Conservation (phyloP, 805 yeast genomes). For the Clavispora santaluciae region DNA sequence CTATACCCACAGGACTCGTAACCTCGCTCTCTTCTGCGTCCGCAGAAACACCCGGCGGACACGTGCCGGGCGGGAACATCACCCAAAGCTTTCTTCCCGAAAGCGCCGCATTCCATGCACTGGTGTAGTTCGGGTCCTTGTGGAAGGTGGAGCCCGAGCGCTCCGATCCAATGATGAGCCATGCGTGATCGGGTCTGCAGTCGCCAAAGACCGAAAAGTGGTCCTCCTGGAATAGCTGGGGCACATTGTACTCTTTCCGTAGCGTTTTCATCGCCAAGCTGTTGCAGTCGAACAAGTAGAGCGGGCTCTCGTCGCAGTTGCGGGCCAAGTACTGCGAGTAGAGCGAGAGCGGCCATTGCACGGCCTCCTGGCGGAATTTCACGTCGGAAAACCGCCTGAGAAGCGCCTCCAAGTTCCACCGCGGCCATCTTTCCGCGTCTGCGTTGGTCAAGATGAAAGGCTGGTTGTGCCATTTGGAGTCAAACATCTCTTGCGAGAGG, state of each 20-base stretch:
- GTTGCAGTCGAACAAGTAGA: conserved; percentile 80
- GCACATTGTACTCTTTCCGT: conserved; percentile 48
- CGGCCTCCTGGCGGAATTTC: conserved; percentile 78
- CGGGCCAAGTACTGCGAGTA: conserved; percentile 56
- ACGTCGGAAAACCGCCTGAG: conserved; percentile 52
- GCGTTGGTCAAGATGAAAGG: conserved; percentile 60
- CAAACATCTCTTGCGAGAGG: conserved; percentile 45
- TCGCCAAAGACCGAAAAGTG: conserved; percentile 52
- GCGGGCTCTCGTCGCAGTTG: conserved; percentile 78
- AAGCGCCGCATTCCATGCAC: conserved; percentile 84
- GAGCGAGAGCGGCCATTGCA: conserved; percentile 65
- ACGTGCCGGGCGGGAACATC: conserved; percentile 72
- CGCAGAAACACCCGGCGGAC: conserved; percentile 84
- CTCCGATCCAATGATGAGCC: conserved; percentile 83
- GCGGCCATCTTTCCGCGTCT: conserved; percentile 50
- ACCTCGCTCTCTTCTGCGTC: conserved; percentile 80
- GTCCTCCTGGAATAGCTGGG: conserved; percentile 54
- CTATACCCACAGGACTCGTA: conserved; percentile 85
- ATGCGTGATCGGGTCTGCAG: conserved; percentile 85
- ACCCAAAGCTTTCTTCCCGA: conserved; percentile 80
- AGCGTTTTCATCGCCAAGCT: conserved; percentile 61
- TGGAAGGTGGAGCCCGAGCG: conserved; percentile 88
- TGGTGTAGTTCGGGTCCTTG: conserved; percentile 86
- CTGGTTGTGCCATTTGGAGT: conserved; percentile 37
- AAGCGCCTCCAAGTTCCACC: conserved; percentile 54